Conservation (phyloP, 2,329 filamentous ascomycete species). For the Colletotrichum euphorbiae region DNA sequence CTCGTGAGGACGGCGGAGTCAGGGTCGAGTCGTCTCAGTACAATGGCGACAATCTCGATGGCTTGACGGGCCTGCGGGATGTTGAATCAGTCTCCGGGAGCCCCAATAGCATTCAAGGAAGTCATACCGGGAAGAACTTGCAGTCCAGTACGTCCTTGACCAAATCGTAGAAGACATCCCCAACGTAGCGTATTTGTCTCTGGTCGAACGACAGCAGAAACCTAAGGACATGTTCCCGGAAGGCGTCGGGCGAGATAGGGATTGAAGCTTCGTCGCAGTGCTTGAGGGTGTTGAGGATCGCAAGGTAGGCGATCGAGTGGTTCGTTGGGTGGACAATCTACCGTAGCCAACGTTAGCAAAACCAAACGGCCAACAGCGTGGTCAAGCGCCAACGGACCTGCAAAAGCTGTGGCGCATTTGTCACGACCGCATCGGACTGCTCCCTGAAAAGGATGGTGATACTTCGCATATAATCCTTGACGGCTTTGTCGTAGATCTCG, state of each 20-base stretch:
- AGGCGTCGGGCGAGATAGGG: slow-evolving; percentile 33
- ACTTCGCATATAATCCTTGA: slow-evolving; percentile 52
- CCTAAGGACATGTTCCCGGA: slow-evolving; percentile 56
- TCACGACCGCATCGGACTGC: slow-evolving; percentile 47
- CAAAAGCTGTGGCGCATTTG: slow-evolving; percentile 54
- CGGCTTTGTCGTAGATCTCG: slow-evolving; percentile 55
- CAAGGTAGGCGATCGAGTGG: slow-evolving; percentile 65
- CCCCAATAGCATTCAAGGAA: background rate
- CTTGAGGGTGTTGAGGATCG: slow-evolving; percentile 57
- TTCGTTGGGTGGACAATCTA: slow-evolving; percentile 60
- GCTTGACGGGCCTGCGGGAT: slow-evolving; percentile 58
- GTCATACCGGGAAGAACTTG: slow-evolving; percentile 56
- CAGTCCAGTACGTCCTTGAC: slow-evolving; percentile 55
- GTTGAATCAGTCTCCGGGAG: slow-evolving; percentile 22
- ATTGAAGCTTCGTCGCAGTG: slow-evolving; percentile 30
- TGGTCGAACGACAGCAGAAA: slow-evolving; percentile 64
- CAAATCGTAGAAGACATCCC: slow-evolving; percentile 55
- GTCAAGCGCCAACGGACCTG: slow-evolving; percentile 48
- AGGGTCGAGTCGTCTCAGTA: slow-evolving; percentile 75
- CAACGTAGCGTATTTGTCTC: slow-evolving; percentile 64
- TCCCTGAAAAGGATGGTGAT: slow-evolving; percentile 54
- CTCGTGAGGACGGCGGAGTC: slow-evolving; percentile 74
- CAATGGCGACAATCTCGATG: slow-evolving; percentile 59
- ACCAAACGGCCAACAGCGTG: background rate
- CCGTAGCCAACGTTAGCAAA: slow-evolving; percentile 8